Percentiles rank a stretch among this genome's conserved stretches.
phyloP scores from a whole-genome alignment of 345 rosid genomes.

The Acer campestre region DNA sequence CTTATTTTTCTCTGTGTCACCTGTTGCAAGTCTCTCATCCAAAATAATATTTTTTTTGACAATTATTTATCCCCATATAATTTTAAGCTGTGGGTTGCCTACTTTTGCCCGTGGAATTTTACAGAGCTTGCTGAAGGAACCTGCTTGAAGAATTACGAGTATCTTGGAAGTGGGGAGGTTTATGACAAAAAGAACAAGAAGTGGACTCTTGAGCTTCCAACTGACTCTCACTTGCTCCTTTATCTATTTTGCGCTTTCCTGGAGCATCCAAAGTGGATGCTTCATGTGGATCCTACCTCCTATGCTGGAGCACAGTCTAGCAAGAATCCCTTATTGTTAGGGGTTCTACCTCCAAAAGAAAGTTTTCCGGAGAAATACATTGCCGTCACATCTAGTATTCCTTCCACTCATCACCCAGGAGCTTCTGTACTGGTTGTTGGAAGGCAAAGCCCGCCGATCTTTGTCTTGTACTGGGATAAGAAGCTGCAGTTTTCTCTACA shows the following conservation, averaged over 20 bases:
- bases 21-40: neutral
- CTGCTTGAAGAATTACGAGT: slow-evolving; percentile 89
- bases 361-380: slow-evolving; percentile 90
- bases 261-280: slow-evolving; percentile 98
- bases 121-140: slow-evolving; percentile 95
- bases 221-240: slow-evolving; percentile 86
- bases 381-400: slow-evolving; percentile 67
- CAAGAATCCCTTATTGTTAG: slow-evolving; percentile 84
- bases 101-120: slow-evolving; percentile 17
- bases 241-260: slow-evolving; percentile 91
- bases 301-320: slow-evolving; percentile 82
- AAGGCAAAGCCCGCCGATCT: slow-evolving; percentile 65
- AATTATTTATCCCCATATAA: neutral
- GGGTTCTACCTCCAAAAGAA: slow-evolving; percentile 84
- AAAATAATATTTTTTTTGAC: neutral
- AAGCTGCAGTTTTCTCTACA: slow-evolving; percentile 81
- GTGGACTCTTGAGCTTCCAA: slow-evolving; percentile 80
- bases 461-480: slow-evolving; percentile 94
- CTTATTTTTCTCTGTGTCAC: slow-evolving; percentile 5
- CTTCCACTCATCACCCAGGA: slow-evolving; percentile 83
- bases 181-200: slow-evolving; percentile 71
- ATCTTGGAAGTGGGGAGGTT: slow-evolving; percentile 63
- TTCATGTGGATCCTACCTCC: slow-evolving; percentile 86
- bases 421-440: slow-evolving; percentile 78
- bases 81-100: slow-evolving; percentile 9